Conservation (phyloP, 139 green algal species). For the Chlorella sp. region DNA sequence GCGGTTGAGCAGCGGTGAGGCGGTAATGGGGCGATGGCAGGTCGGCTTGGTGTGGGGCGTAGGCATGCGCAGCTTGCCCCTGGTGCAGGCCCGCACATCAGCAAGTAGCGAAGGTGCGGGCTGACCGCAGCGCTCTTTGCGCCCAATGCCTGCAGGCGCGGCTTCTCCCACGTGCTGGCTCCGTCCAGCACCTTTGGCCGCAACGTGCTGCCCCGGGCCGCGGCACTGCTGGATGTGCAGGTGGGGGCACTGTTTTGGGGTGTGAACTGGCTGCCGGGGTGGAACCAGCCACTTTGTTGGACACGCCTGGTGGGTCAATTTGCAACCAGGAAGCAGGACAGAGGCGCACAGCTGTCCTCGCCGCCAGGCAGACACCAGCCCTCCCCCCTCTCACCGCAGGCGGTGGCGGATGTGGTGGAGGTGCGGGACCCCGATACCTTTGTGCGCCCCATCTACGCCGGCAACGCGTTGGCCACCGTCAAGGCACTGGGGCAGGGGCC, state of each 20-base stretch:
- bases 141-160: slow-evolving; percentile 44
- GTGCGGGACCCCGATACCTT: slow-evolving; percentile 72
- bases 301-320: no score
- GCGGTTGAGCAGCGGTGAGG: slow-evolving; percentile 53
- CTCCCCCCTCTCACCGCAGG: slow-evolving; percentile 47
- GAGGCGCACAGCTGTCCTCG: no score
- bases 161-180: slow-evolving; percentile 77
- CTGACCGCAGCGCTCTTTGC: no score
- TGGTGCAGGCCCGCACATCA: no score
- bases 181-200: slow-evolving; percentile 78
- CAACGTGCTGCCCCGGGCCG: slow-evolving; percentile 86
- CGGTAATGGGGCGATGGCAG: not conserved
- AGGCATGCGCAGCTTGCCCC: no score
- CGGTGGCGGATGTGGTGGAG: slow-evolving; percentile 80
- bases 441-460: slow-evolving; percentile 89
- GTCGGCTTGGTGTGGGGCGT: not conserved
- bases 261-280: no score
- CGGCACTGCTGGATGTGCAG: slow-evolving; percentile 74
- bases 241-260: no score
- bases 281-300: no score
- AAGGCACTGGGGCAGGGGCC: slow-evolving; percentile 32
- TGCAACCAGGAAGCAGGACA: no score
- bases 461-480: slow-evolving; percentile 89
- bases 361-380: no score
- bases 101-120: no score